A percentile compares a stretch with the other conserved stretches of the same genome.
These are phyloP conservation scores for Epichloe sylvatica DNA, from an alignment of 2,329 filamentous ascomycete genomes.

Conservation along the genomic window DNA sequence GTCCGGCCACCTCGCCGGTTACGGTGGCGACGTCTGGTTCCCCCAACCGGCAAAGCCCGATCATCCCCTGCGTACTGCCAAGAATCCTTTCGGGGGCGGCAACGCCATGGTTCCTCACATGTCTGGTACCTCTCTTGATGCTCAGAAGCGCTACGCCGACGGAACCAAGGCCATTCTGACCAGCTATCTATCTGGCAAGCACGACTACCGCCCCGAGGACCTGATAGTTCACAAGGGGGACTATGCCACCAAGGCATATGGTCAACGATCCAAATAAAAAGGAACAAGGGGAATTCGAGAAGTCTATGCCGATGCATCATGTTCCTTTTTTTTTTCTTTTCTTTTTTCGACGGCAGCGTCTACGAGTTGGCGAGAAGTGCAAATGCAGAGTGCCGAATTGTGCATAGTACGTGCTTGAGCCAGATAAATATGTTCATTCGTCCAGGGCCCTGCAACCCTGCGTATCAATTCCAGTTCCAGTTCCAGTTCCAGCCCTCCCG, in stretches of 20 bases:
- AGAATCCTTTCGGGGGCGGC: conserved; percentile 94
- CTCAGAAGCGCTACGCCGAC: conserved; percentile 80
- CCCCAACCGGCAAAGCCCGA: conserved; percentile 90
- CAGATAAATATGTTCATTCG: too few relatives aligned
- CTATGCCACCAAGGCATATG: conserved; percentile 91
- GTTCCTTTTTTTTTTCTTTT: too few relatives aligned
- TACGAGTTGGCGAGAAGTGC: too few relatives aligned
- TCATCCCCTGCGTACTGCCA: conserved; percentile 80
- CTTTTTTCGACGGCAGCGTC: too few relatives aligned
- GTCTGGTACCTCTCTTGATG: conserved; percentile 96
- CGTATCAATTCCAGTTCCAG: too few relatives aligned
- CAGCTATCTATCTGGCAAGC: conserved; percentile 74
- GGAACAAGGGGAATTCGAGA: not conserved
- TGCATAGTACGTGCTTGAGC: too few relatives aligned
- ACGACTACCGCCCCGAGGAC: conserved; percentile 83
- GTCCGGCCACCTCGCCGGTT: conserved; percentile 78
- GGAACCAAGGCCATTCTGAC: conserved; percentile 83
- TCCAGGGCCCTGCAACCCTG: too few relatives aligned
- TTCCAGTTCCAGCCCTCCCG: too few relatives aligned
- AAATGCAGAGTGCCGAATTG: too few relatives aligned
- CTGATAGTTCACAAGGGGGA: conserved; percentile 81
- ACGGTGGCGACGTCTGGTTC: conserved; percentile 90
- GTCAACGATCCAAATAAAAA: conserved; percentile 45
- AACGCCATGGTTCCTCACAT: conserved; percentile 99
- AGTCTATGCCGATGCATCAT: not conserved